Conservation (phyloP, 371 early-diverging fungal species). For the Circinella minor region DNA sequence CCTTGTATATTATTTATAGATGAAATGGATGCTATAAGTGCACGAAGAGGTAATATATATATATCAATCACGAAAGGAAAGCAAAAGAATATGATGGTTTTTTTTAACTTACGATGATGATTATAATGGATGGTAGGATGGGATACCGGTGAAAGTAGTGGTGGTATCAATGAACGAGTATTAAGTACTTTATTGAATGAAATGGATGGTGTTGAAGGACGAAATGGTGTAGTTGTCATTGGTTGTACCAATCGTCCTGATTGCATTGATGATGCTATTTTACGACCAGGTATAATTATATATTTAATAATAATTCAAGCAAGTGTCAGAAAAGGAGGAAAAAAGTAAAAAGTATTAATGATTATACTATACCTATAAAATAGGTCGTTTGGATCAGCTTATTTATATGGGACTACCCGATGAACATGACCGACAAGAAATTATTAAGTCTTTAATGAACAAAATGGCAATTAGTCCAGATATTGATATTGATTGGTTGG, state of each 20-base stretch:
- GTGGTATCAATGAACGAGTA: slow-evolving; percentile 80
- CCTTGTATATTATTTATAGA: slow-evolving; percentile 95
- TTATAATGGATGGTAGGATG: slow-evolving; percentile 36
- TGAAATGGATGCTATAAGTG: slow-evolving; percentile 86
- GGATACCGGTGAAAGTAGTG: slow-evolving; percentile 55
- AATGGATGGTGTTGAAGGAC: slow-evolving; percentile 81
- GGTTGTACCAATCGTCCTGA: slow-evolving; percentile 84
- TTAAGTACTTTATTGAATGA: slow-evolving; percentile 78
- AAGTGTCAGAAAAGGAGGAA: too few species aligned
- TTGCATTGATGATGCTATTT: slow-evolving; percentile 85
- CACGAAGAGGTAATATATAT: slow-evolving; percentile 66
- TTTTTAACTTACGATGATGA: too few species aligned
- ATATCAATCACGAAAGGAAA: background rate
- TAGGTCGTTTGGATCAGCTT: slow-evolving; percentile 77
- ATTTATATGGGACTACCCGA: slow-evolving; percentile 70
- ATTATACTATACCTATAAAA: background rate
- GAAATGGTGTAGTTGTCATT: slow-evolving; percentile 77
- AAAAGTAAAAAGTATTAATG: background rate
- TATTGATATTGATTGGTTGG: slow-evolving; percentile 46
- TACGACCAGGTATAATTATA: slow-evolving; percentile 72
- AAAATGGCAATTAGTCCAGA: slow-evolving; percentile 27
- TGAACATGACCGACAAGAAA: slow-evolving; percentile 52
- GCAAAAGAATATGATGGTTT: too few species aligned
- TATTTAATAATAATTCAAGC: background rate
- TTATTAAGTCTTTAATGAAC: slow-evolving; percentile 42